These are phyloP conservation scores for Acanthamoeba healyi DNA, from an alignment of 208 protist genomes.

Conservation along the genomic window DNA sequence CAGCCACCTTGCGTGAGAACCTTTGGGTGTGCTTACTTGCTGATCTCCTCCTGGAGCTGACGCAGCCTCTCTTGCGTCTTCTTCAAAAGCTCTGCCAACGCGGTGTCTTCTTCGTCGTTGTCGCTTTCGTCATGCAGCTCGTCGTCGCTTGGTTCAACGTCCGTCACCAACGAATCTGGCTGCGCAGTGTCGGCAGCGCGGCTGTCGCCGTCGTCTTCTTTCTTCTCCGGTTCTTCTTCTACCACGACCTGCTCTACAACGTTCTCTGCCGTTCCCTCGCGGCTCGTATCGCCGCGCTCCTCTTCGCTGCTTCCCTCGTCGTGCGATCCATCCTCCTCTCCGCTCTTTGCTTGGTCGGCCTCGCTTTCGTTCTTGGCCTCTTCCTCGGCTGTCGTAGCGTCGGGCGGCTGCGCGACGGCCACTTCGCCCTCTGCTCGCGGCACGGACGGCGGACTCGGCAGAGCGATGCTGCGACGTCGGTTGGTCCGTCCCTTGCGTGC, in stretches of 20 bases:
- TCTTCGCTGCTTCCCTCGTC: neutral
- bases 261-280: neutral
- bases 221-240: neutral
- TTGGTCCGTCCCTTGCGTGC: neutral
- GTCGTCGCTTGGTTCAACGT: neutral
- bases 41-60: neutral
- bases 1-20: too few species aligned
- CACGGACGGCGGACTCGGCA: neutral
- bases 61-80: neutral
- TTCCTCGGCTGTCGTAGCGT: neutral
- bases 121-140: neutral
- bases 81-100: neutral
- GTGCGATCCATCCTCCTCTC: neutral
- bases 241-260: neutral
- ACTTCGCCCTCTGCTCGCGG: neutral
- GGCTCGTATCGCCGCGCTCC: neutral
- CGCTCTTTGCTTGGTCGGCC: neutral
- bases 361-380: conserved; percentile 11
- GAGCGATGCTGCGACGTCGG: neutral
- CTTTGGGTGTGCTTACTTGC: neutral
- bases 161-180: too few species aligned
- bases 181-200: too few species aligned
- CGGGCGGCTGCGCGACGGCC: neutral
- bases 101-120: neutral
- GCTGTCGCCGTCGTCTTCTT: conserved; percentile 1